Percentiles rank a stretch among this genome's conserved stretches.
These are phyloP conservation scores for Fusarium beomiforme DNA, from an alignment of 2,329 filamentous ascomycete genomes.

Conservation along the genomic window DNA sequence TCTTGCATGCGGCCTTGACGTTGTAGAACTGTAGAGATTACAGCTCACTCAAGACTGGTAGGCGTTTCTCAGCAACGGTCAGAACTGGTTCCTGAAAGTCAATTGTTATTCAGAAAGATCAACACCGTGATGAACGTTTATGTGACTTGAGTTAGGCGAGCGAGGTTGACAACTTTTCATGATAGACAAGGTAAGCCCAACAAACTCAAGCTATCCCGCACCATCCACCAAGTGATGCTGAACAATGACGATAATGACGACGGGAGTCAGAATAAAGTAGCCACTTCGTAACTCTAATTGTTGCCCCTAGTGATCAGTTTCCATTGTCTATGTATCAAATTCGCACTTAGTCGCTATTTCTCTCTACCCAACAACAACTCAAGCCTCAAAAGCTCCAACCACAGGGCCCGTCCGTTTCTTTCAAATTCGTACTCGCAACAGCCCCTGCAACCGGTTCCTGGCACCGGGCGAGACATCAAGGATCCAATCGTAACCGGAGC, in stretches of 20 bases:
- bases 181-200: conserved; percentile 5
- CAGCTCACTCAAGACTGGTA: neutral
- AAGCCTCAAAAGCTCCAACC: neutral
- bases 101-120: neutral
- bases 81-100: neutral
- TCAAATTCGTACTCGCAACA: conserved; percentile 27
- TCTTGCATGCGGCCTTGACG: neutral
- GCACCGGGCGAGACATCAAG: conserved; percentile 30
- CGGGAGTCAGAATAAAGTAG: neutral
- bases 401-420: neutral
- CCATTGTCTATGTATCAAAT: neutral
- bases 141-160: conserved; percentile 19
- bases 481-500: conserved; percentile 26
- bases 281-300: neutral
- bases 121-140: conserved; percentile 1
- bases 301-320: neutral
- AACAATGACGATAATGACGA: neutral
- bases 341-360: neutral
- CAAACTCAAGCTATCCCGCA: neutral
- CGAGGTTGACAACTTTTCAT: conserved; percentile 20
- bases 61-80: neutral
- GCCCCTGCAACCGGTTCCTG: conserved; percentile 38
- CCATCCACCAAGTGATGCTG: conserved; percentile 4
- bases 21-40: neutral
- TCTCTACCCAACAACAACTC: neutral